Evolutionary conservation across 192 early-diverging fungal genomes (phyloP).

Genomic region (Coemansia sp.): DNA sequence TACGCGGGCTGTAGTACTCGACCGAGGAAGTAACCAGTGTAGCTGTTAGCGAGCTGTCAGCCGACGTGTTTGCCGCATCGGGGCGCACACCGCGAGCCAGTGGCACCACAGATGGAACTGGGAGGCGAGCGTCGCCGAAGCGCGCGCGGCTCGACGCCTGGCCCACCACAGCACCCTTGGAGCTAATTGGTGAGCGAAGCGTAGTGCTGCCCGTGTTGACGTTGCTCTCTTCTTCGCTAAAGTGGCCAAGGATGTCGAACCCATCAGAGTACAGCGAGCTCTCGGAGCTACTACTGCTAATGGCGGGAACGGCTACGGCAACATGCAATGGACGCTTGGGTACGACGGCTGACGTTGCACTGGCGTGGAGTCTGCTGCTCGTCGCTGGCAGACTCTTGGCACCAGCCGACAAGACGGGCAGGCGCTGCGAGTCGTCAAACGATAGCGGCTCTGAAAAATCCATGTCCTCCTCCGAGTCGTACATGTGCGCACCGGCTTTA

Average conservation of each 20-base stretch:
- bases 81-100: slow-evolving; percentile 21
- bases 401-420: neutral
- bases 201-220: neutral
- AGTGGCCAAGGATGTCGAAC: slow-evolving; percentile 38
- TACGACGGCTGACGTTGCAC: neutral
- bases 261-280: slow-evolving; percentile 32
- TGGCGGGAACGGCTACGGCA: neutral
- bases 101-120: slow-evolving; percentile 15
- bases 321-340: slow-evolving; percentile 19
- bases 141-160: slow-evolving; percentile 29
- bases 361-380: neutral
- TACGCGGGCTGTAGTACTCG: slow-evolving; percentile 48
- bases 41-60: slow-evolving; percentile 55
- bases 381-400: slow-evolving; percentile 37
- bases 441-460: slow-evolving; percentile 44
- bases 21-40: slow-evolving; percentile 50
- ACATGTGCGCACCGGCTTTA: slow-evolving; percentile 16
- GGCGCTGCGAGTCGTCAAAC: slow-evolving; percentile 25
- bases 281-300: slow-evolving; percentile 15
- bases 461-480: slow-evolving; percentile 49
- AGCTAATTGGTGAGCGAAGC: neutral
- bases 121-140: slow-evolving; percentile 18
- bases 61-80: slow-evolving; percentile 25
- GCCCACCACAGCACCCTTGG: neutral
- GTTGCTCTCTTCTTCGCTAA: slow-evolving; percentile 39